Evolutionary conservation across 140 eudicot species (phyloP).

Genomic region (Anethum foeniculum): DNA sequence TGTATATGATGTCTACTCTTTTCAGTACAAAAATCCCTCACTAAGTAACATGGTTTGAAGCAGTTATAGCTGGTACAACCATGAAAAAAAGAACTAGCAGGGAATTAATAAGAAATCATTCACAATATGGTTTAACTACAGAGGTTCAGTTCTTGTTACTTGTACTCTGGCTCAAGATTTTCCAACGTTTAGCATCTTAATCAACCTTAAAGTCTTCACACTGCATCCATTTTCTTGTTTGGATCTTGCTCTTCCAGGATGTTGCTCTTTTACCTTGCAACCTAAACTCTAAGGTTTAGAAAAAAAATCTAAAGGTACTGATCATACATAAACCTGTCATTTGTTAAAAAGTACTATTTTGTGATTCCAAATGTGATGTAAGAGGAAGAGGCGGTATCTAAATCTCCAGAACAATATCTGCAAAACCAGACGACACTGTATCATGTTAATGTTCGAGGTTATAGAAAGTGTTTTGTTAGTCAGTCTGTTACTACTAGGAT

Average conservation of each 20-base stretch:
- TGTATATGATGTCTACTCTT: background rate
- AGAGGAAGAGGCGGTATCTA: constrained; percentile 15
- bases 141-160: background rate
- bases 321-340: background rate
- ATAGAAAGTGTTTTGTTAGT: background rate
- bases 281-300: background rate
- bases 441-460: background rate
- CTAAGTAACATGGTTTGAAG: background rate
- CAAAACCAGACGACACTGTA: constrained; percentile 18
- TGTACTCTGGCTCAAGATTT: background rate
- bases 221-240: background rate
- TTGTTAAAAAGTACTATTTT: background rate
- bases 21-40: background rate
- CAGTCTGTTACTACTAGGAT: background rate
- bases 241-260: background rate
- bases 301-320: background rate
- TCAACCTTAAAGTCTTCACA: background rate
- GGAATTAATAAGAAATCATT: background rate
- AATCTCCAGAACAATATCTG: constrained; percentile 93
- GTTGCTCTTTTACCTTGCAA: background rate
- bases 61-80: background rate
- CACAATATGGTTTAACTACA: background rate
- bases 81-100: background rate
- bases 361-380: background rate
- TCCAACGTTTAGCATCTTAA: background rate